These are phyloP conservation scores for Heterobasidion irregulare DNA, from an alignment of 1,284 basidiomycete species.

Conservation along the genomic window DNA sequence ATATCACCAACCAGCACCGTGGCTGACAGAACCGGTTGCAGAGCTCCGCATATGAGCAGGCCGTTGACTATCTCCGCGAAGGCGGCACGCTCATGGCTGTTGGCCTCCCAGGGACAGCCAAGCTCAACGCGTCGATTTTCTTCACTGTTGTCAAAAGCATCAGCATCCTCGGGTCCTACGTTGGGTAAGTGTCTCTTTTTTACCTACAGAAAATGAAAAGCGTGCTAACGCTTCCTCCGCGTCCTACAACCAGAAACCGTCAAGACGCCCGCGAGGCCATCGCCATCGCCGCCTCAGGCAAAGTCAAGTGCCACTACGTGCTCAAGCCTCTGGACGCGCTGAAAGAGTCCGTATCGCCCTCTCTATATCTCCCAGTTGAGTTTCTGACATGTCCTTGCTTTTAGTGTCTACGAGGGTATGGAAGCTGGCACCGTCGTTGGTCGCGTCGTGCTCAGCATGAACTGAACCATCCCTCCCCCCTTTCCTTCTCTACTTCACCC, in stretches of 20 bases:
- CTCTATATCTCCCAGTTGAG: neutral
- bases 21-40: conserved; percentile 9
- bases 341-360: conserved; percentile 29
- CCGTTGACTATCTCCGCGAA: conserved; percentile 59
- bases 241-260: conserved; percentile 32
- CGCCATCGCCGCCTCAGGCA: conserved; percentile 59
- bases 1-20: no score
- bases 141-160: conserved; percentile 65
- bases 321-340: conserved; percentile 41
- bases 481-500: neutral
- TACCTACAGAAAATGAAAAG: neutral
- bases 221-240: neutral
- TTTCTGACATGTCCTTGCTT: neutral
- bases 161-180: conserved; percentile 64
- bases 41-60: conserved; percentile 59
- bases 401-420: conserved; percentile 46
- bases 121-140: conserved; percentile 64
- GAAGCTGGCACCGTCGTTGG: conserved; percentile 46
- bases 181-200: conserved; percentile 28
- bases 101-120: conserved; percentile 57
- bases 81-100: conserved; percentile 66
- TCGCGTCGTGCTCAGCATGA: conserved; percentile 46
- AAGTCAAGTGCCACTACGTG: conserved; percentile 52
- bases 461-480: conserved; percentile 1
- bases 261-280: conserved; percentile 72